Percentiles rank a stretch among this genome's conserved stretches.
These are phyloP conservation scores for Oryza officinalis DNA, from an alignment of 176 grass and related monocot genomes.

Conservation along the genomic window DNA sequence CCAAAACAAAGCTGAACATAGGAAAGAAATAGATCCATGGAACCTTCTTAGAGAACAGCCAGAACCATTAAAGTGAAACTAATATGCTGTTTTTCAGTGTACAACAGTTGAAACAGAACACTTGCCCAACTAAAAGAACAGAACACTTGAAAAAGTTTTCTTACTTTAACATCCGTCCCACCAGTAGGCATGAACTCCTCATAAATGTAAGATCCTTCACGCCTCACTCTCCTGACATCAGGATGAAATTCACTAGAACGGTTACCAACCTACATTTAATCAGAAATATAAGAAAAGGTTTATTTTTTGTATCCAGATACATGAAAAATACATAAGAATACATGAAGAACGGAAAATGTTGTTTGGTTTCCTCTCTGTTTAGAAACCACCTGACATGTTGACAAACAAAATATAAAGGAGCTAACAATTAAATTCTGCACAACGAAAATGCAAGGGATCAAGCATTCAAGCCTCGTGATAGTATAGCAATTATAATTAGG, in stretches of 20 bases:
- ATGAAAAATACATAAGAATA: constrained; percentile 3
- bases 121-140: background rate
- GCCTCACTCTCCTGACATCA: constrained; percentile 85
- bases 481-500: constrained; percentile 3
- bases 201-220: constrained; percentile 99
- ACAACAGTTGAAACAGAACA: constrained; percentile 16
- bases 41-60: constrained; percentile 1
- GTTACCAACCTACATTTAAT: constrained; percentile 82
- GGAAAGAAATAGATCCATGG: background rate
- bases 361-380: constrained; percentile 2
- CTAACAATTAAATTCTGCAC: constrained; percentile 15
- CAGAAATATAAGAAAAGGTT: constrained; percentile 20
- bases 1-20: background rate
- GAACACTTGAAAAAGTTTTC: constrained; percentile 18
- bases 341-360: constrained; percentile 16
- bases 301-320: constrained; percentile 17
- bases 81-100: background rate
- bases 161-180: constrained; percentile 99
- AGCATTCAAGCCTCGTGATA: constrained; percentile 1
- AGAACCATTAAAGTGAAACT: constrained; percentile 27
- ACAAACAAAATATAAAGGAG: background rate
- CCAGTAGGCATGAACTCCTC: constrained; percentile 99
- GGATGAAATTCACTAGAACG: constrained; percentile 99
- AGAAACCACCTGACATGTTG: constrained; percentile 2
- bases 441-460: background rate